Evolutionary conservation across 306 rosid species (phyloP).

Genomic region (Dalbergia oliveri): DNA sequence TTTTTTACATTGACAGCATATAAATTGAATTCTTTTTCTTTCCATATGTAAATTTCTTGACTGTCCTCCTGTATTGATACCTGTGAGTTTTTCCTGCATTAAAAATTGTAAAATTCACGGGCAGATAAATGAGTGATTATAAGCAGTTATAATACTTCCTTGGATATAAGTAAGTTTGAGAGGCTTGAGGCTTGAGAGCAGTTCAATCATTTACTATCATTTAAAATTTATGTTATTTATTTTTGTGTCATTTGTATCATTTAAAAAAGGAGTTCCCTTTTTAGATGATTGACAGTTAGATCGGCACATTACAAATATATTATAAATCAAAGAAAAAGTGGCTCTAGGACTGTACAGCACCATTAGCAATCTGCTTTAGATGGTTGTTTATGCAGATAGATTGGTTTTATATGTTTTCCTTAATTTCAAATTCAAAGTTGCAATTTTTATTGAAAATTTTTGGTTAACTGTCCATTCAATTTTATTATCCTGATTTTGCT

Average conservation of each 20-base stretch:
- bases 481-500: background rate
- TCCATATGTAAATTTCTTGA: background rate
- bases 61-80: slow-evolving; percentile 2
- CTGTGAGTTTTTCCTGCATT: slow-evolving; percentile 22
- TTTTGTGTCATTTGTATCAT: background rate
- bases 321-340: background rate
- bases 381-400: no score
- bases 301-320: no score
- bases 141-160: background rate
- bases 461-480: background rate
- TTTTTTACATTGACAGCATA: no score
- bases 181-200: background rate
- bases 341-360: background rate
- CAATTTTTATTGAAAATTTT: slow-evolving; percentile 2
- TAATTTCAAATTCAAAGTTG: slow-evolving; percentile 5
- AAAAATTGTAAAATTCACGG: slow-evolving; percentile 23
- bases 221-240: slow-evolving; percentile 3
- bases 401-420: no score
- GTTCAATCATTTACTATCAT: slow-evolving; percentile 27
- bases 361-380: no score
- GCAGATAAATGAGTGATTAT: slow-evolving; percentile 24
- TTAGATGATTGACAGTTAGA: background rate
- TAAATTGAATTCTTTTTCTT: background rate
- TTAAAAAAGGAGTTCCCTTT: slow-evolving; percentile 17
- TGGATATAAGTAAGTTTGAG: background rate